Evolutionary conservation across 345 rosid species (phyloP), one percentile per base, ranked within the genome.

Genomic region (Acer saccharum): DNA sequence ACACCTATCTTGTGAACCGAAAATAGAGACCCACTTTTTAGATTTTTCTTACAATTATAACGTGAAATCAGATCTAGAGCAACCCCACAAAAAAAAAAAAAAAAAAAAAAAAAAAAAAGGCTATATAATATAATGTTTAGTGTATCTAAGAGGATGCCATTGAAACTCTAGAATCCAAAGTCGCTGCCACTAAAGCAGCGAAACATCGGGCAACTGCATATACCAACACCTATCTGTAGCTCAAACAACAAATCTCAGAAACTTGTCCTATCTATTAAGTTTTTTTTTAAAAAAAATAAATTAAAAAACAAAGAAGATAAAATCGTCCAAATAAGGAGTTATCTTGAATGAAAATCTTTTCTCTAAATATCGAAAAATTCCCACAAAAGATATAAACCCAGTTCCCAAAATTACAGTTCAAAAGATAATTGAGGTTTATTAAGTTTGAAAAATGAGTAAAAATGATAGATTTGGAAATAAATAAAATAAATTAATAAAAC

Each of bases 31-130:
- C 50, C 67, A 54, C 32, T 61, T 71, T 39, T 10, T 23, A 8
- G 2, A 60, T 25, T 39, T 68, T 74, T 27, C 18, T 10, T 55
- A 41, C 35, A 23, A 75, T 39, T 12, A 58, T 10, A 20, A 39
- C 2, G n/a, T 27, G 6, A 52, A 7, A 65, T 79, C 79, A 69
- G 84, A 85, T 84, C 88, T 68, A 69, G 74, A 58, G 52, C 73
- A 48, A 58, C 25, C 63, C 65, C 57, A 64, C 20, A 0, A 23
- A 23, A 23, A 23, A 23, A 23, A 23, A 23, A 23, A 23, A 23
- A 23, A 23, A 23, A 23, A 23, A 23, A 23, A 23, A 23, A 23
- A 48, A 68, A 64, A 17, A 29, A 29, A 64, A 17, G 43, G 61
- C 57, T 50, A 70, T 2, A 13, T 29, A 29, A 29, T 29, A 29